phyloP scores from a whole-genome alignment of 805 yeast species.

The Yarrowia osloensis region DNA sequence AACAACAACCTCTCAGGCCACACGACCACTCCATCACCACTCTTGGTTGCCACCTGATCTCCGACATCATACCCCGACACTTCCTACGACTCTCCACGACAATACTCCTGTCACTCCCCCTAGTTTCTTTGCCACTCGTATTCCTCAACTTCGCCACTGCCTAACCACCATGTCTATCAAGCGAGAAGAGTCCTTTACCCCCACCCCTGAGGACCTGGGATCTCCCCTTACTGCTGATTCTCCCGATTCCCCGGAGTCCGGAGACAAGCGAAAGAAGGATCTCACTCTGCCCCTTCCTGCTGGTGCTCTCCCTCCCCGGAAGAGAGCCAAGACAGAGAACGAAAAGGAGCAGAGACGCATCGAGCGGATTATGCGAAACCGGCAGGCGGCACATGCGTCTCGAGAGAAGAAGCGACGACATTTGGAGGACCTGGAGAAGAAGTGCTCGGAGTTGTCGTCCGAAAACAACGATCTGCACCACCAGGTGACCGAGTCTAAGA shows the following conservation, averaged over 20 bases:
- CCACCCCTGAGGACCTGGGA: constrained; percentile 22
- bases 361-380: constrained; percentile 87
- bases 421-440: constrained; percentile 77
- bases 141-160: neutral
- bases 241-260: constrained; percentile 12
- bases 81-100: neutral
- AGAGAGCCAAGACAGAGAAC: constrained; percentile 93
- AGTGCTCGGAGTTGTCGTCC: constrained; percentile 41
- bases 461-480: constrained; percentile 39
- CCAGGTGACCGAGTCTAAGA: constrained; percentile 33
- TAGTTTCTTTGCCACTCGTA: constrained; percentile 9
- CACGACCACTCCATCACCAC: neutral
- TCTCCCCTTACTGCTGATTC: neutral
- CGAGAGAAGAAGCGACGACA: constrained; percentile 94
- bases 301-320: constrained; percentile 81
- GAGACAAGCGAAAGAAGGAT: constrained; percentile 40
- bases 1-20: too few species aligned
- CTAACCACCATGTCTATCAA: constrained; percentile 4
- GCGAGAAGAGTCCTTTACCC: constrained; percentile 28
- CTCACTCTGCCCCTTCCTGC: constrained; percentile 44
- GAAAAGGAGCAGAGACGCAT: constrained; percentile 96
- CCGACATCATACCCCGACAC: neutral
- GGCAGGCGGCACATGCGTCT: constrained; percentile 97
- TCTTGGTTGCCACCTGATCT: neutral
- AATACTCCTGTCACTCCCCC: neutral